Base-by-base conservation (phyloP, 139 green algal species). In the Chlorella sp. region DNA sequence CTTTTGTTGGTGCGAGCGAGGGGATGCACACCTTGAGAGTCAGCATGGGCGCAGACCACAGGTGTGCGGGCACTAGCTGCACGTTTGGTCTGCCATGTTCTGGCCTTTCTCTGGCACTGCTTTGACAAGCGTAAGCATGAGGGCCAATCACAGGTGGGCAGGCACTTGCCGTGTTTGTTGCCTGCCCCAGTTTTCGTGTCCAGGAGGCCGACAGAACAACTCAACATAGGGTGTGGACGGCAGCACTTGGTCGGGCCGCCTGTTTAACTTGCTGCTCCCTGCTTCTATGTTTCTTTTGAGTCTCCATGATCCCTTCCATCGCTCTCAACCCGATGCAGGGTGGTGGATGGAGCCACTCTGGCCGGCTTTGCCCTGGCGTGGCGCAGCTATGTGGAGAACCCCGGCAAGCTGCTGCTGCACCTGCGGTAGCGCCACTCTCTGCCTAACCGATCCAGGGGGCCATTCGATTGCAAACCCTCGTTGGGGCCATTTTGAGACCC, bases 281-380 rank as follows among this genome's bases (percentile, higher is more conserved):
- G n/a, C n/a, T n/a, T n/a, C n/a, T n/a, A n/a, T n/a, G n/a, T n/a
- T n/a, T n/a, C n/a, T n/a, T n/a, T n/a, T n/a, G n/a, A n/a, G n/a
- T n/a, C n/a, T n/a, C 64, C 64, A 32, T 71, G 64, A 26, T 26
- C 11, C 22, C 2, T 28, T 14, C 39, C n/a, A 4, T 15, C 21
- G 32, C 66, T 79, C 75, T 34, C 24, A 42, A 1, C n/a, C 61
- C 39, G 32, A 36, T 37, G 86, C 89, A 91, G 97, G 16, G 95
- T 98, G 42, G 89, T 99, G 28, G 97, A 99, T 90, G 97, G 97
- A 3, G 96, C 95, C 11, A 95, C 90, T 1, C 87, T 99, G n/a
- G 97, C 97, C 0, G 76, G 87, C 16, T 96, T 98, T 68, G 93
- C 88, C 85, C 94, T 94, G 53, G 80, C 75, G 3, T 98, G 94